Base-by-base conservation (phyloP, 139 green algal genomes). In the Spirogloea muscicola region DNA sequence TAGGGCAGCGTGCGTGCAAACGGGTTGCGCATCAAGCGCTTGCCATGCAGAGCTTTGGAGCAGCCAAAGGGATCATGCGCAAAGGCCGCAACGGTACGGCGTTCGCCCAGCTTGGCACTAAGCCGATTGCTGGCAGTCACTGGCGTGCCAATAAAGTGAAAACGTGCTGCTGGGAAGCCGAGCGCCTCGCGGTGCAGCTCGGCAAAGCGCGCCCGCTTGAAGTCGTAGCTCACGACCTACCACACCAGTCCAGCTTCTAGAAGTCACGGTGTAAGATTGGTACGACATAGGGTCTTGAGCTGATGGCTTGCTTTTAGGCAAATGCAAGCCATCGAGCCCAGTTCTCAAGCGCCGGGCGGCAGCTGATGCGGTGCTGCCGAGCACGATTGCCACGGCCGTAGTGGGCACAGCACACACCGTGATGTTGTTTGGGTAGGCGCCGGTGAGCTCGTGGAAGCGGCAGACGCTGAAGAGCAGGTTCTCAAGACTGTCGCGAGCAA, bases 391-490 rank as follows among this genome's bases (percentile, higher is more conserved):
- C 21, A 2, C 3, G 7, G 48, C 48, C 7, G 48, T 33, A 3
- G 16, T 41, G 55, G n/a, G 55, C 25, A 64, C 55, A 64, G 7
- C 29, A 64, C n/a, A 31, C 29, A 80, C 87, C 0, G 86, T 89
- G 38, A 96, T 71, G 38, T 80, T 66, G 2, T 77, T 57, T 1
- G 92, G 92, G 72, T 94, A 96, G 76, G 88, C 6, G n/a, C 86
- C 80, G 9, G 87, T 89, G 18, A 92, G 76, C 67, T 93, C 81
- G 49, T 83, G 76, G 79, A 93, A 92, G 37, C 87, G 85, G 82
- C 92, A 97, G 1, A 97, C 70, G 41, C 81, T 86, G 84, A 97
- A 96, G 21, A 96, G 68, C 41, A 97, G 59, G 82, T 97, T 97
- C 75, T 97, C 92, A 73, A 95, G 91, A 48, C 82, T 91, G 85